These are phyloP conservation scores for Sicyos baderoa DNA, from an alignment of 306 rosid genomes.

Conservation along the genomic window DNA sequence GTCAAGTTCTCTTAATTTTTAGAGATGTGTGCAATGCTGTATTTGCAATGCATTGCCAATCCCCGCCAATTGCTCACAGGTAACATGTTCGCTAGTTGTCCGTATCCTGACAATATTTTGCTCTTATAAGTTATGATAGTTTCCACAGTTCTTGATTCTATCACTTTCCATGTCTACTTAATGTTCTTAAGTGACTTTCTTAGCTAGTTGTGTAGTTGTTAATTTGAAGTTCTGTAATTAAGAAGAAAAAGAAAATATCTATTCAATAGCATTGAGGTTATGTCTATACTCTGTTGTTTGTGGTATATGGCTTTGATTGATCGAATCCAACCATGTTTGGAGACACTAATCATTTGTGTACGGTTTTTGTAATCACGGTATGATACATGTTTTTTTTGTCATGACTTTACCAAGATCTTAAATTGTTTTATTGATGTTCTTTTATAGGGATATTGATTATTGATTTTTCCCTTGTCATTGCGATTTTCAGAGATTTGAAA, in stretches of 20 bases:
- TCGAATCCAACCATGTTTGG: neutral
- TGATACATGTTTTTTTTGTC: neutral
- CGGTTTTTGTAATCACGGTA: too few species aligned
- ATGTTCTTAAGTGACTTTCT: neutral
- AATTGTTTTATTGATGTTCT: too few species aligned
- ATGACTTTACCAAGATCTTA: neutral
- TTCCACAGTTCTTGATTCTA: neutral
- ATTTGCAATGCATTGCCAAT: conserved; percentile 85
- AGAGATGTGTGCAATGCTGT: conserved; percentile 90
- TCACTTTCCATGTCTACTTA: neutral
- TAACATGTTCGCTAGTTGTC: conserved; percentile 25
- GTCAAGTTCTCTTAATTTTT: conserved; percentile 66
- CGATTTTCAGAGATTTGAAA: conserved; percentile 71
- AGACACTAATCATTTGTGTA: neutral
- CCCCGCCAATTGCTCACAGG: conserved; percentile 94
- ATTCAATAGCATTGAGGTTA: neutral
- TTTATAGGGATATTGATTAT: too few species aligned
- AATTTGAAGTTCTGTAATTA: neutral
- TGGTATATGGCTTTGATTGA: neutral
- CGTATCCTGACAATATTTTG: too few species aligned
- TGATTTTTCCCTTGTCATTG: conserved; percentile 13
- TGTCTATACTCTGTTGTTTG: neutral
- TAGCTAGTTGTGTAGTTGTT: neutral
- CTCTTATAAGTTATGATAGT: neutral
- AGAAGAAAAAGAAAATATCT: neutral